phyloP scores from a whole-genome alignment of 148 eudicot genomes.

The Diospyros lotus region DNA sequence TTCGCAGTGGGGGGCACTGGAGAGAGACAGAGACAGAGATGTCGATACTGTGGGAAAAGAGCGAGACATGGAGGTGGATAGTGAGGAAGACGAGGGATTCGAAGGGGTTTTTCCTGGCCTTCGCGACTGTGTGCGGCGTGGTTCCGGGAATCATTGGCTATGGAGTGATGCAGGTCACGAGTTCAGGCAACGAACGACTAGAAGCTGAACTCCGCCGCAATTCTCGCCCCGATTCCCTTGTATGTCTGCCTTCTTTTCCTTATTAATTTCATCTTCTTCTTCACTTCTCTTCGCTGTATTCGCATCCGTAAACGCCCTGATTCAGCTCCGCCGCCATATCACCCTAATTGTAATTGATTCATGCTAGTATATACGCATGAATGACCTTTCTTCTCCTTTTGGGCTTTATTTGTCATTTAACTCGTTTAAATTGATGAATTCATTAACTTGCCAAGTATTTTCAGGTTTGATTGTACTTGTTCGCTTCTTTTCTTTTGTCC shows the following conservation, averaged over 20 bases:
- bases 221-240: conserved; percentile 71
- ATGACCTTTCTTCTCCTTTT: neutral
- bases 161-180: conserved; percentile 76
- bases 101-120: conserved; percentile 75
- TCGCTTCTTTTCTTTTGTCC: too few relatives aligned
- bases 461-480: too few relatives aligned
- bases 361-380: too few relatives aligned
- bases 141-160: conserved; percentile 77
- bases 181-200: conserved; percentile 49
- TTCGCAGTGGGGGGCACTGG: too few relatives aligned
- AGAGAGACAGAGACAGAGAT: conserved; percentile 18
- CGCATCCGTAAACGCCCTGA: too few relatives aligned
- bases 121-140: conserved; percentile 84
- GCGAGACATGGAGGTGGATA: conserved; percentile 67
- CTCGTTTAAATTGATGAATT: too few relatives aligned
- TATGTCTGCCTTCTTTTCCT: conserved; percentile 4
- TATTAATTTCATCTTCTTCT: neutral
- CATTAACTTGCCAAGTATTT: too few relatives aligned
- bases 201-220: conserved; percentile 72
- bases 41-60: conserved; percentile 52
- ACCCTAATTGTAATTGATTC: too few relatives aligned
- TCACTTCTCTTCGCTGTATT: too few relatives aligned
- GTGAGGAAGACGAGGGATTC: conserved; percentile 69
- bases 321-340: too few relatives aligned
- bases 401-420: too few relatives aligned